Conservation (phyloP, 2,329 filamentous ascomycete genomes). For the Fusarium brevicatenulatum region DNA sequence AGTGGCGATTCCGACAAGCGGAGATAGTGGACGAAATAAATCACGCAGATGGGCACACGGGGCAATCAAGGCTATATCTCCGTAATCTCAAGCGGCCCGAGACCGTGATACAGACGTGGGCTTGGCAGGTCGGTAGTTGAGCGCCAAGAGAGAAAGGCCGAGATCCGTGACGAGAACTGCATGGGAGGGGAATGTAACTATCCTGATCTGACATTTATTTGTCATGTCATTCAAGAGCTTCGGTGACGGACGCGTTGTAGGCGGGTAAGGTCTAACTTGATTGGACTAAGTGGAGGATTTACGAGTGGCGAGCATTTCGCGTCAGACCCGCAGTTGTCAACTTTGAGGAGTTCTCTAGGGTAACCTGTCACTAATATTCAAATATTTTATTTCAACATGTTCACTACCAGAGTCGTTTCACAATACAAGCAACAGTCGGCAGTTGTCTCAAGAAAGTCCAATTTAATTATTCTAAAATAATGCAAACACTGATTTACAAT, state of each 20-base stretch:
- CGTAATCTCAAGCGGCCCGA: neutral
- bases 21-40: neutral
- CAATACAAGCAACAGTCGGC: neutral
- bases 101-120: neutral
- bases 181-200: neutral
- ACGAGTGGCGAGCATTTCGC: neutral
- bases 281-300: neutral
- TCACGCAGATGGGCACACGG: neutral
- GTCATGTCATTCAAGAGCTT: neutral
- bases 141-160: neutral
- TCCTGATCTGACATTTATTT: neutral
- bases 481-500: neutral
- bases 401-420: neutral
- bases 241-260: neutral
- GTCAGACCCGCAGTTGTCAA: neutral
- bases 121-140: neutral
- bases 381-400: rapidly evolving
- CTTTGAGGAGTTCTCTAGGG: neutral
- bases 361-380: rapidly evolving
- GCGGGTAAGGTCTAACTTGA: neutral
- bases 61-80: neutral
- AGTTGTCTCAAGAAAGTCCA: neutral
- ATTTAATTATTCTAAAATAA: neutral
- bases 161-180: neutral
- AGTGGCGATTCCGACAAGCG: neutral